These are phyloP conservation scores for Ogataea sp. DNA, from an alignment of 805 yeast species.

Conservation along the genomic window DNA sequence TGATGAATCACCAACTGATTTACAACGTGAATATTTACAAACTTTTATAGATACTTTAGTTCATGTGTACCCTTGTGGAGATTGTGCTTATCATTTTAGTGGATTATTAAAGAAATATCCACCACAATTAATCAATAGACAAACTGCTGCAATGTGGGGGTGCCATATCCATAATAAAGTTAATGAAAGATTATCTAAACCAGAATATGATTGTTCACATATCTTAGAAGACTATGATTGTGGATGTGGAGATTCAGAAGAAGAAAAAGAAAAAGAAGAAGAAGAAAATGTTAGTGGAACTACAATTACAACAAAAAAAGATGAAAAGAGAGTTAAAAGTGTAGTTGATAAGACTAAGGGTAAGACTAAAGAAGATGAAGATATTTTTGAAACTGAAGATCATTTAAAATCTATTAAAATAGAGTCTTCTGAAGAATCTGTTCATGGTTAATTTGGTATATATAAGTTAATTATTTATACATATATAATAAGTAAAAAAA, in stretches of 20 bases:
- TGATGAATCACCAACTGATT: slow-evolving; percentile 69
- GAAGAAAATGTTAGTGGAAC: background rate
- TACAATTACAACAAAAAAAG: background rate
- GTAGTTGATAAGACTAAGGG: slow-evolving; percentile 20
- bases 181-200: slow-evolving; percentile 61
- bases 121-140: slow-evolving; percentile 72
- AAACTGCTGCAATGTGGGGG: slow-evolving; percentile 91
- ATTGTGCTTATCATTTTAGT: slow-evolving; percentile 89
- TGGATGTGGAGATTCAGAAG: slow-evolving; percentile 83
- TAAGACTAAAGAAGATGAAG: background rate
- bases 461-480: no score
- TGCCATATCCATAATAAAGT: slow-evolving; percentile 88
- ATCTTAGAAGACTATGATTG: slow-evolving; percentile 91
- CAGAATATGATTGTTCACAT: slow-evolving; percentile 73
- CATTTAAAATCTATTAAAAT: slow-evolving; percentile 39
- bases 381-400: slow-evolving; percentile 18
- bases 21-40: slow-evolving; percentile 54
- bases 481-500: no score
- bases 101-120: slow-evolving; percentile 63
- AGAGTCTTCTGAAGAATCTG: slow-evolving; percentile 32
- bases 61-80: slow-evolving; percentile 94
- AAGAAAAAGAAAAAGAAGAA: slow-evolving; percentile 29
- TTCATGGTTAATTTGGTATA: slow-evolving; percentile 12
- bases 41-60: slow-evolving; percentile 70
- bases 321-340: background rate